These are phyloP conservation scores for Trypanosoma rangeli DNA, from an alignment of 208 protist species.

Conservation along the genomic window DNA sequence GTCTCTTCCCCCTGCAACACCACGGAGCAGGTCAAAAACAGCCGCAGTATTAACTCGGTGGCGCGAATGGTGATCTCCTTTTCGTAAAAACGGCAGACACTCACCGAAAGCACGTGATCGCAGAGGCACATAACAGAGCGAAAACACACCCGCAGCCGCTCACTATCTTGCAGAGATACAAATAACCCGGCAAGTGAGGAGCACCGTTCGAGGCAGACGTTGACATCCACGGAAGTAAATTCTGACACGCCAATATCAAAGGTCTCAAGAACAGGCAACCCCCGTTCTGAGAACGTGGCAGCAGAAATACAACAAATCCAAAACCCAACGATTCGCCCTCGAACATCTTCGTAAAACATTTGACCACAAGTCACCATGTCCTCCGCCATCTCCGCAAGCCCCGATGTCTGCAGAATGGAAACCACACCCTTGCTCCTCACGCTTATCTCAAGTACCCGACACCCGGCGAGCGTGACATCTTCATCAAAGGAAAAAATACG, in stretches of 20 bases:
- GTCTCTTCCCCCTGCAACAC: conserved; percentile 5
- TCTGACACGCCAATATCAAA: conserved; percentile 19
- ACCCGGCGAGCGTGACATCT: conserved; percentile 43
- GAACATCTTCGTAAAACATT: conserved; percentile 20
- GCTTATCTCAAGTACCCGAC: conserved; percentile 54
- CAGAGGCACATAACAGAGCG: conserved; percentile 6
- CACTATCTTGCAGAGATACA: conserved; percentile 9
- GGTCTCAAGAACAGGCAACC: conserved; percentile 6
- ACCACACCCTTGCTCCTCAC: conserved; percentile 37
- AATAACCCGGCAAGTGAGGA: conserved; percentile 22
- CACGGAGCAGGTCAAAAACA: conserved; percentile 26
- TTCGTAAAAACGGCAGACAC: conserved; percentile 24
- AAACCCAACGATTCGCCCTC: conserved; percentile 25
- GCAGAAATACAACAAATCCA: conserved; percentile 21
- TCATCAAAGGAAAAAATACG: conserved; percentile 52
- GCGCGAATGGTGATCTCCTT: conserved; percentile 28
- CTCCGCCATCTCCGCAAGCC: conserved; percentile 10
- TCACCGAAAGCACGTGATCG: conserved; percentile 22
- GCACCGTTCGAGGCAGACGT: conserved; percentile 23
- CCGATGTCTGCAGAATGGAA: conserved; percentile 13
- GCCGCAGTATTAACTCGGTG: conserved; percentile 22
- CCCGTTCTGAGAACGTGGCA: neutral
- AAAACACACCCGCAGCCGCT: conserved; percentile 12
- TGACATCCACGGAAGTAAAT: conserved; percentile 25
- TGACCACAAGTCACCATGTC: conserved; percentile 17